Evolutionary conservation across 2,329 filamentous ascomycete species (phyloP), one percentile per base, ranked within the genome.

Genomic region (Botrytis fragariae): DNA sequence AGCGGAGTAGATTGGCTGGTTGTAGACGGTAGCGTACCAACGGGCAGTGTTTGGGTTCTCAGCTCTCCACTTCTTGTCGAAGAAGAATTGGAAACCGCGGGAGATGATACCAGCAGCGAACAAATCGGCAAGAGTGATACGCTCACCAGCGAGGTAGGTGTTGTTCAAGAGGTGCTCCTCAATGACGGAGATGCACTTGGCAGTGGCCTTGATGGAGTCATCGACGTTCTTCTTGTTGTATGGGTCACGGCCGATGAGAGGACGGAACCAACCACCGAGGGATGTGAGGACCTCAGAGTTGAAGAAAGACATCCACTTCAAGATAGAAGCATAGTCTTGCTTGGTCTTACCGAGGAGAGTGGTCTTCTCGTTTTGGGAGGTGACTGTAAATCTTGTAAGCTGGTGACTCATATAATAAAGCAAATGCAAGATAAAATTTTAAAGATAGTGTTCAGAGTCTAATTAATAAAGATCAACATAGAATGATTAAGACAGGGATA

Each of bases 331-430:
- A 71, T 86, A 94, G 91, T 99, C 96, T 89, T 99, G 95, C 92
- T 99, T 99, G 87, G 95, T 99, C 92, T 98, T 98, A 83, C 96
- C 96, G 81, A 99, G 91, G 79, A 99, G 94, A 80, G 94, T 97
- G 81, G 96, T 99, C 92, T 98, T 98, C 92, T 98, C 96, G 85
- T 99, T 99, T 88, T 99, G 96, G 80, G 96, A 98, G 81, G 96
- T 94, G 84, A 99, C 96, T 98, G 82, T 76, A 75, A 74, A 78
- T 57, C 2, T 74, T 74, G 74, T 79, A 74, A 79, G 77, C 74
- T 69, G 39, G 54, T 72, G 72, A 48, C 74, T 62, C 69, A 62
- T 65, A 61, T 69, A 74, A 39, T 75, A 69, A 68, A 73, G 75
- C 44, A 70, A 72, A 73, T 59, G 8, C 72, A 54, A 72, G 64